A percentile compares a stretch with the other conserved stretches of the same genome.
Conservation (phyloP, 2,329 filamentous ascomycete genomes). For the Verticillium dahliae region DNA sequence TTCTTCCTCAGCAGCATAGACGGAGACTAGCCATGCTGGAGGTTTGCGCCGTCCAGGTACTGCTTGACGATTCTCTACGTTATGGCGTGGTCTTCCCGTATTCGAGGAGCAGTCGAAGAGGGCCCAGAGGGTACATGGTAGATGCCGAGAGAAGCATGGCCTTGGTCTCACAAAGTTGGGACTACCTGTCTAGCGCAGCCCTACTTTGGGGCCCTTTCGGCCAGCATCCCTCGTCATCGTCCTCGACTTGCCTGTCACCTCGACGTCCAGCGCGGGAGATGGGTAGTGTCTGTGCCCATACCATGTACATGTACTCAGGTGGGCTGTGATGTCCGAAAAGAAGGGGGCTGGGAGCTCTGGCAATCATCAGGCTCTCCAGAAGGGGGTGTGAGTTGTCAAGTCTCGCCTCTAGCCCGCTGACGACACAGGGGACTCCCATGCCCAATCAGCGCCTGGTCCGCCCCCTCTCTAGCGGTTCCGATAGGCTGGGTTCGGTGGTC, state of each 20-base stretch:
- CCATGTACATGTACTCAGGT: too few relatives aligned
- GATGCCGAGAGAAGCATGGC: neutral
- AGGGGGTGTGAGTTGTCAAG: slow-evolving; percentile 1
- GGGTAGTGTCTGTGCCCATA: too few relatives aligned
- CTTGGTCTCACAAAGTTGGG: neutral
- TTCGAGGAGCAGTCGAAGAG: too few relatives aligned
- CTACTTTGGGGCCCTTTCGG: neutral
- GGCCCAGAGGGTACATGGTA: too few relatives aligned
- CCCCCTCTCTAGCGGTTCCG: slow-evolving; percentile 1
- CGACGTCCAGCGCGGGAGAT: neutral
- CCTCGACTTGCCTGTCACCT: neutral
- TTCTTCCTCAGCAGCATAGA: neutral
- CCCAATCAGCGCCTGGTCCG: neutral
- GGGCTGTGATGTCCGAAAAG: neutral
- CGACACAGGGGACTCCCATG: neutral
- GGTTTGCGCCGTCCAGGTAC: neutral
- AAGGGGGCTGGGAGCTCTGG: neutral
- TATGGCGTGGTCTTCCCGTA: neutral
- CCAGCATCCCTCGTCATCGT: neutral
- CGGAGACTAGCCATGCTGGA: neutral
- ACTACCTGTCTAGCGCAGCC: neutral
- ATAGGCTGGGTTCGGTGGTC: neutral
- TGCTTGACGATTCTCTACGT: neutral
- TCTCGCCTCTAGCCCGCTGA: neutral
- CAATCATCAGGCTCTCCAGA: neutral